Percentiles rank a stretch among this genome's conserved stretches.
phyloP scores from a whole-genome alignment of 2,329 filamentous ascomycete species.

The Cryphonectria nitschkei region DNA sequence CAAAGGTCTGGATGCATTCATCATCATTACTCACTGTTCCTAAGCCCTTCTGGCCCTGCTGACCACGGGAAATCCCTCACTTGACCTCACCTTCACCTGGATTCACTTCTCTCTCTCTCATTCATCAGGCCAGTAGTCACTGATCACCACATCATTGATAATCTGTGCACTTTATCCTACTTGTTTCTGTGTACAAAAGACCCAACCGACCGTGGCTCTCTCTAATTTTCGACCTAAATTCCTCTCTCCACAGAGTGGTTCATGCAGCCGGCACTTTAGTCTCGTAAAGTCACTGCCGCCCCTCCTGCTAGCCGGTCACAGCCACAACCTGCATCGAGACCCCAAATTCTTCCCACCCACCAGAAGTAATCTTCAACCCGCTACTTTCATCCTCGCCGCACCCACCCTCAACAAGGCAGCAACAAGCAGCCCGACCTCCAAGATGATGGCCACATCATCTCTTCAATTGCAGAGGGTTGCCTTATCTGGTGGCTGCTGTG shows the following conservation, averaged over 20 bases:
- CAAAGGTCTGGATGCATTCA: background rate
- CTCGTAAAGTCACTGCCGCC: constrained; percentile 23
- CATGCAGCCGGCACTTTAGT: constrained; percentile 16
- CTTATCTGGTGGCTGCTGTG: constrained; percentile 31
- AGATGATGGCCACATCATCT: constrained; percentile 41
- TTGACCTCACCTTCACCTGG: background rate
- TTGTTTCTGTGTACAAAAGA: background rate
- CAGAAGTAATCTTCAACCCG: background rate
- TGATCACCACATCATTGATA: background rate
- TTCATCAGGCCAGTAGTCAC: background rate
- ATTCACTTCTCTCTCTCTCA: background rate
- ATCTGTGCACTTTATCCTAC: background rate
- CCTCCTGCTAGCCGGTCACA: constrained; percentile 15
- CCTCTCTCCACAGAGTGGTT: constrained; percentile 7
- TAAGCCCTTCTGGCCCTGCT: background rate
- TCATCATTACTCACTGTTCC: background rate
- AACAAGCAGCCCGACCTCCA: constrained; percentile 40
- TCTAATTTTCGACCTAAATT: constrained; percentile 9
- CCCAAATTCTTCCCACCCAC: background rate
- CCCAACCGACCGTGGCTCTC: constrained; percentile 22
- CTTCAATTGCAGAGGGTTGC: constrained; percentile 41
- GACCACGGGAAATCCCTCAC: background rate
- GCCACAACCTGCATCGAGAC: constrained; percentile 27
- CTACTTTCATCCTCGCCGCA: background rate
- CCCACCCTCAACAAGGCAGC: background rate